These are phyloP conservation scores for Diaporthe sp. DNA, from an alignment of 2,329 filamentous ascomycete species.

Conservation along the genomic window DNA sequence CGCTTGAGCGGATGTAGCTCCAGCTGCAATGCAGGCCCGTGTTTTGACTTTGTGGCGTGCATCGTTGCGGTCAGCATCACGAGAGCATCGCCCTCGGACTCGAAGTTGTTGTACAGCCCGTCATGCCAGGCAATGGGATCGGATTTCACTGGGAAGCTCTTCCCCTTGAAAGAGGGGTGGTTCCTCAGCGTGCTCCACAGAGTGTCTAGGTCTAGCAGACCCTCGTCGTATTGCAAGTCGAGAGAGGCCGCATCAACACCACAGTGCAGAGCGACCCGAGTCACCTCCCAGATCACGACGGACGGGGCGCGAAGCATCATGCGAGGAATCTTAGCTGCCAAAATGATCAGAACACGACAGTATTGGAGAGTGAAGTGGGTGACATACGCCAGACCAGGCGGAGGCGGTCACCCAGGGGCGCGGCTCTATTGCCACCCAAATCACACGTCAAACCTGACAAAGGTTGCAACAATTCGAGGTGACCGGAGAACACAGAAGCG, in stretches of 20 bases:
- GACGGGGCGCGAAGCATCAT: slow-evolving; percentile 60
- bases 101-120: slow-evolving; percentile 46
- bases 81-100: slow-evolving; percentile 22
- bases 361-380: background rate
- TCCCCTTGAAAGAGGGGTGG: slow-evolving; percentile 53
- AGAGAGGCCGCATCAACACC: slow-evolving; percentile 53
- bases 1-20: slow-evolving; percentile 62
- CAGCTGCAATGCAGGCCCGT: slow-evolving; percentile 59
- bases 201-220: slow-evolving; percentile 57
- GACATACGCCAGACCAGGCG: slow-evolving; percentile 35
- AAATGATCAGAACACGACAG: background rate
- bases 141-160: slow-evolving; percentile 62
- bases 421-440: background rate
- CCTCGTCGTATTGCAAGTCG: slow-evolving; percentile 52
- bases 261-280: slow-evolving; percentile 62
- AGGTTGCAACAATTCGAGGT: background rate
- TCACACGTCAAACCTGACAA: background rate
- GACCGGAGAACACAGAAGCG: too few species aligned
- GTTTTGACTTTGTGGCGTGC: slow-evolving; percentile 35
- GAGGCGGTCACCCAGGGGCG: slow-evolving; percentile 3
- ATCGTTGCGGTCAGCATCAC: slow-evolving; percentile 36
- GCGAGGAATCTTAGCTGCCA: slow-evolving; percentile 44
- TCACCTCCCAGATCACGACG: slow-evolving; percentile 65
- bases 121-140: slow-evolving; percentile 59
- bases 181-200: slow-evolving; percentile 50